Evolutionary conservation across 2,329 filamentous ascomycete species (phyloP), one percentile per base, ranked within the genome.

Genomic region (Hawksworthiomyces lignivorus): DNA sequence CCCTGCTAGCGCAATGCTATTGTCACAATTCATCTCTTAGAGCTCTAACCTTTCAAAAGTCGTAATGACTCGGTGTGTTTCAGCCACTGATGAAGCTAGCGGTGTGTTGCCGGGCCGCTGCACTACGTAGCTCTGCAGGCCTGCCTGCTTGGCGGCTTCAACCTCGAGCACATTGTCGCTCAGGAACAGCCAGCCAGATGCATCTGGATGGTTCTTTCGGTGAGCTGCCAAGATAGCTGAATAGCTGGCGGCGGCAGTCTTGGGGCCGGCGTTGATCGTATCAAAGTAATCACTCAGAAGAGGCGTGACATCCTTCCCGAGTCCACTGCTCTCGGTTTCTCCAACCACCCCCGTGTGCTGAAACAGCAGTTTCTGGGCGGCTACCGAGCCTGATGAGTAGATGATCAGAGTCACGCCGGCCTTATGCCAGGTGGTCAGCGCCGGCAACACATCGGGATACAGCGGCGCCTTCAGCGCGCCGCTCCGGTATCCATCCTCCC

Each of bases 291-390:
- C 80, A 33, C 67, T 68, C 45, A 87, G 72, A 43, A 76, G 59
- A 2, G 64, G 63, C 4, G 69, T 74, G 53, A 85, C 59, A 56
- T 87, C 77, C 15, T 45, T 27, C n/a, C 70, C 64, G 15, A 70
- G 69, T 46, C 71, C 62, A 7, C 14, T 30, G 33, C 17, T 27
- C 8, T 24, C 12, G 7, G n/a, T 24, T 4, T 20, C 8, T 4
- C 38, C 47, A 4, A 39, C 43, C 7, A 73, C 69, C 48, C 75
- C 66, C 31, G 77, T 80, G 56, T 88, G 77, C 46, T 72, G 69
- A 62, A 90, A 90, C 48, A 90, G 72, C 47, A 90, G 68, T 63
- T 87, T 86, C 68, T 92, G 86, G 12, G 86, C 86, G 17, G 81
- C 72, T 6, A 90, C 82, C 18, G 83, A 88, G 24, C 86, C 86